Evolutionary conservation across 192 early-diverging fungal species (phyloP).

Genomic region (Coemansia erecta): DNA sequence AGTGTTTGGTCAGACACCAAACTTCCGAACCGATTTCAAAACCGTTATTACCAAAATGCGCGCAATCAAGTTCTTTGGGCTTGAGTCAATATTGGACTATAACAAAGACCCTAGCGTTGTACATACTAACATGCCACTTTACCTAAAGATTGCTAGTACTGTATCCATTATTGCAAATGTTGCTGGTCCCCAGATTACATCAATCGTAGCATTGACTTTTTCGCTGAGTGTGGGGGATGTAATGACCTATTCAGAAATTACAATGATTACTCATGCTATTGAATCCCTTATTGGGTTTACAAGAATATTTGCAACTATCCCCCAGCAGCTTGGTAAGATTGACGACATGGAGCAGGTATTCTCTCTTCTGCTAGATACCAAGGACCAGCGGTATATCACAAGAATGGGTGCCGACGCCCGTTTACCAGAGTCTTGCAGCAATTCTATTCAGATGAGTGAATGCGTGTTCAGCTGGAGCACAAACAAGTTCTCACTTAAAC

Average conservation of each 20-base stretch:
- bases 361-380: neutral
- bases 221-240: neutral
- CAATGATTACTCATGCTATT: neutral
- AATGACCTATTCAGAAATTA: conserved; percentile 1
- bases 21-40: neutral
- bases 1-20: neutral
- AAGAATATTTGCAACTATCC: neutral
- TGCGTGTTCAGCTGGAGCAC: conserved; percentile 3
- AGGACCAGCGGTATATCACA: neutral
- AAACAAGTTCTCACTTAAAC: neutral
- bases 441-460: neutral
- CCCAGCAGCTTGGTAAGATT: neutral
- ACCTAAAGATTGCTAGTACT: neutral
- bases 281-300: conserved; percentile 1
- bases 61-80: conserved; percentile 5
- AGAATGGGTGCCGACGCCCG: neutral
- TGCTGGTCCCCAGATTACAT: neutral
- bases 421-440: no score
- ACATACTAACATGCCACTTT: neutral
- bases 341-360: neutral
- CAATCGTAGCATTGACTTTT: neutral
- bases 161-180: neutral
- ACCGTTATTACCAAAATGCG: neutral
- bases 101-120: neutral
- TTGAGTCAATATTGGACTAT: neutral